A percentile compares a stretch with the other conserved stretches of the same genome.
Conservation (phyloP, 148 eudicot genomes). For the Chenopodium quinoa region DNA sequence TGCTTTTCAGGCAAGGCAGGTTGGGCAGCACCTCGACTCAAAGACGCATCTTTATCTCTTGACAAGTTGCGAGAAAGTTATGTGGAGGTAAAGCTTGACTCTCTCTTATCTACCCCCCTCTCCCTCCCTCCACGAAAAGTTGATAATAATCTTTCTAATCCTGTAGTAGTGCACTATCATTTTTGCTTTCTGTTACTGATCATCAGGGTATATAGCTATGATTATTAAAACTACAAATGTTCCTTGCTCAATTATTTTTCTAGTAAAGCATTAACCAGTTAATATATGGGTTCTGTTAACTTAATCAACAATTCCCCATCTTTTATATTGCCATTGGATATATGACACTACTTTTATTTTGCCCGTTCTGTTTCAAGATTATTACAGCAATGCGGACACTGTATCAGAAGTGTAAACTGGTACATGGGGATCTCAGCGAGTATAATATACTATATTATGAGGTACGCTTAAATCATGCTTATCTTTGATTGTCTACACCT, state of each 20-base stretch:
- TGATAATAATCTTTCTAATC: not conserved
- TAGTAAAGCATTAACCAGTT: not conserved
- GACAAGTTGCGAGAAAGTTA: constrained; percentile 91
- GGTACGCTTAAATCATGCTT: constrained; percentile 35
- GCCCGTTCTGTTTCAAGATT: constrained; percentile 40
- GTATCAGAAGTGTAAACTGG: constrained; percentile 96
- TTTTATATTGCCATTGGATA: not conserved
- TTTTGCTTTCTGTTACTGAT: not conserved
- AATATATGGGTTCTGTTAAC: not conserved
- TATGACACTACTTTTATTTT: not conserved
- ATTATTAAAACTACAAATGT: not conserved
- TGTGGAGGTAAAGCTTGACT: constrained; percentile 58
- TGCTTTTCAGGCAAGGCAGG: constrained; percentile 65
- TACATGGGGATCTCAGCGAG: constrained; percentile 96
- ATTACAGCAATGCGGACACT: constrained; percentile 78
- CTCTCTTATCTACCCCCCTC: not conserved
- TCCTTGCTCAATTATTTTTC: not conserved
- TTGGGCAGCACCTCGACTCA: constrained; percentile 97
- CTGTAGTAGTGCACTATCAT: not conserved
- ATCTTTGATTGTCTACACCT: not conserved
- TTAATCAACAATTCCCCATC: not conserved
- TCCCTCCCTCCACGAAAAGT: not conserved
- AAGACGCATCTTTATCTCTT: constrained; percentile 86
- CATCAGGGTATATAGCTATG: not conserved
- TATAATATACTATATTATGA: constrained; percentile 86